Percentiles rank a stretch among this genome's conserved stretches.
Conservation (phyloP, 257 asterid species). For the Solanum stenotomum region DNA sequence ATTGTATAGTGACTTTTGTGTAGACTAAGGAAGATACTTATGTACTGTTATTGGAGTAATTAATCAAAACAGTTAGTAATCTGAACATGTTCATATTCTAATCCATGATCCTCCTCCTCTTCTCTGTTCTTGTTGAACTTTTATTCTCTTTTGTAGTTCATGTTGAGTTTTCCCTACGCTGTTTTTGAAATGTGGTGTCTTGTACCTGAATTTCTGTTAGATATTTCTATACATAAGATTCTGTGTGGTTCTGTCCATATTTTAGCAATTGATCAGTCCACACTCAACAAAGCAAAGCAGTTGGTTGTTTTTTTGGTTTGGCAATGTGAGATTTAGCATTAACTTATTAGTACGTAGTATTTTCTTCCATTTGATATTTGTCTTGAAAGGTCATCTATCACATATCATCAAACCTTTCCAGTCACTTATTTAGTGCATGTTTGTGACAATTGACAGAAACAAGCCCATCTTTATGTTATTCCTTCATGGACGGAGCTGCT, state of each 20-base stretch:
- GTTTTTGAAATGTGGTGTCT: not conserved
- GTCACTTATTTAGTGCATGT: not conserved
- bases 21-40: not conserved
- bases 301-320: not conserved
- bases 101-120: not conserved
- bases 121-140: not conserved
- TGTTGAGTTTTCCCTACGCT: not conserved
- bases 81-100: not conserved
- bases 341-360: not conserved
- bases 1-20: not conserved
- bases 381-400: not conserved
- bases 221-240: not conserved
- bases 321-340: not conserved
- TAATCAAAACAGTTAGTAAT: not conserved
- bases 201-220: not conserved
- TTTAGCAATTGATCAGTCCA: not conserved
- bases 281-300: not conserved
- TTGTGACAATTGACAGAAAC: not conserved
- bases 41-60: not conserved
- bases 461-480: not conserved
- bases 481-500: not conserved
- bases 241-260: not conserved
- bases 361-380: not conserved
- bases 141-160: not conserved
- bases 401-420: not conserved